Base-by-base conservation (phyloP, 192 early-diverging fungal genomes). In the Paraglomus occultum region DNA sequence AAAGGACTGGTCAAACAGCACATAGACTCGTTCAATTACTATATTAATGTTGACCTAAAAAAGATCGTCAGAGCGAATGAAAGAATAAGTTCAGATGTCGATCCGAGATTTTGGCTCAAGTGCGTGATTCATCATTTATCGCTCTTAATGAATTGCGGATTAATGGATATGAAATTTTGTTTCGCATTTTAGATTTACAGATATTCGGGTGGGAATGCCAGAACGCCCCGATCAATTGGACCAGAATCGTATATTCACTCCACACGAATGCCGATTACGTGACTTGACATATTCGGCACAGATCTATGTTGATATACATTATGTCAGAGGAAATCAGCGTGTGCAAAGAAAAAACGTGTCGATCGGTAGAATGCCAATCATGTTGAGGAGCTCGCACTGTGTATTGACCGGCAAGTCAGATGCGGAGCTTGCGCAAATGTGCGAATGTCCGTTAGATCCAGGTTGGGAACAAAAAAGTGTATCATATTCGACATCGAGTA, bases 21-120 rank as follows among this genome's bases (percentile, higher is more conserved):
- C 76, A 88, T 98, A 68, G 97, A 99, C 78, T 99, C 97, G 8
- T 99, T 96, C 81, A 96, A 99, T 82, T 97, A 96, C 76, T 99
- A 98, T 83, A 85, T 99, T 66, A 89, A 98, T 70, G 90, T 91
- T 6, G 97, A 95, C 59, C 79, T 99, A 64, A 89, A 94, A 76
- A 91, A 95, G 72, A 99, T 99, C 66, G 86, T 99, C 66, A 80
- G 88, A 73, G 93, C 96, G 8, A 99, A 96, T 79, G 86, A 89
- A 71, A 87, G 86, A 65, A 89, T 99, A 22, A 89, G 85, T 8
- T 94, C 91, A 2, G 97, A 99, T 73, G 90, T 96, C 1, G 95
- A 99, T 75, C 94, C 94, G 22, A 70, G 84, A 57, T 99, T 99
- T 65, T 97, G 89, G 76, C 80, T 96, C 53, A 93, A 94, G 88